Evolutionary conservation across 345 rosid species (phyloP).

Genomic region (Bretschneidera sinensis): DNA sequence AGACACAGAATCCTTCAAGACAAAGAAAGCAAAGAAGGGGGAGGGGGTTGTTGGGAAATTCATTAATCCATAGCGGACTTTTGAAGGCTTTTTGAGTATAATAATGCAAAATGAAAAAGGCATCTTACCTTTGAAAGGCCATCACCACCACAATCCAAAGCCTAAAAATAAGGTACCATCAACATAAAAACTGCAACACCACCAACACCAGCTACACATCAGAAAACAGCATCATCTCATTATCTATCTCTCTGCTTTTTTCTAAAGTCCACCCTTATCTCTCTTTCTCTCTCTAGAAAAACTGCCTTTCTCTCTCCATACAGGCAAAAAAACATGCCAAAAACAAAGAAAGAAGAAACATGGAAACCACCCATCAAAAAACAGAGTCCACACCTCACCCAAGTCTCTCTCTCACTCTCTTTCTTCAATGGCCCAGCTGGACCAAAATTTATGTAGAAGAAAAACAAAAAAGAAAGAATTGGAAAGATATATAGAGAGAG

Average conservation of each 20-base stretch:
- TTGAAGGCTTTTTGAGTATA: background rate
- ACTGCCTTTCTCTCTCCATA: constrained; percentile 11
- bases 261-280: background rate
- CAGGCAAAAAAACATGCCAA: constrained; percentile 8
- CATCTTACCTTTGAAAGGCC: constrained; percentile 12
- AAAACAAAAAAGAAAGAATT: constrained; percentile 17
- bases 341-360: constrained; percentile 22
- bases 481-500: constrained; percentile 16
- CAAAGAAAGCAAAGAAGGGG: constrained; percentile 13
- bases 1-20: constrained; percentile 3
- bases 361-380: constrained; percentile 19
- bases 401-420: constrained; percentile 23
- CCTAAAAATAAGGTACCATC: constrained; percentile 22
- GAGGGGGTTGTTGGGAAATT: constrained; percentile 17
- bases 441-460: constrained; percentile 34
- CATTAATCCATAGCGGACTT: background rate
- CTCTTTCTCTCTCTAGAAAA: constrained; percentile 16
- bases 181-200: constrained; percentile 11
- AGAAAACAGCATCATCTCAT: constrained; percentile 31
- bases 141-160: constrained; percentile 19
- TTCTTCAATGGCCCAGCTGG: constrained; percentile 62
- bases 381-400: constrained; percentile 31
- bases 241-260: constrained; percentile 16
- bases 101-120: constrained; percentile 9
- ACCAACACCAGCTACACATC: constrained; percentile 16